Conservation (phyloP, 192 early-diverging fungal species). For the Podila horticola region DNA sequence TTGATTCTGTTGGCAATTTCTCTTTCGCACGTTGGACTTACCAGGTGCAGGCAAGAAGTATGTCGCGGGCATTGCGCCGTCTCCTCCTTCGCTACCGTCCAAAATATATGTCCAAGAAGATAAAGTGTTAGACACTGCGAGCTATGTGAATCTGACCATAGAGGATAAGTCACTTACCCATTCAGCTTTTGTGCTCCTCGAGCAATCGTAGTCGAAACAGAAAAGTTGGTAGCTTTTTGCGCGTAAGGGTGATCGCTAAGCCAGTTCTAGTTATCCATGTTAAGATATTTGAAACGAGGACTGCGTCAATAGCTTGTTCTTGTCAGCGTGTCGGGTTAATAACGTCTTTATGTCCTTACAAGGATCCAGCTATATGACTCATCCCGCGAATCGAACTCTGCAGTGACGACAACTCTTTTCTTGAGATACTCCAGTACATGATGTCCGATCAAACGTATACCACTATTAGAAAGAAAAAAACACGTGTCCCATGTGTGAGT, state of each 20-base stretch:
- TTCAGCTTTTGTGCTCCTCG: slow-evolving; percentile 55
- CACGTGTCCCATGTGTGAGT: neutral
- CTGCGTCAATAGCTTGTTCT: no score
- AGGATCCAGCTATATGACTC: slow-evolving; percentile 62
- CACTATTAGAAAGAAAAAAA: slow-evolving; percentile 23
- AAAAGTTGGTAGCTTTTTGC: slow-evolving; percentile 56
- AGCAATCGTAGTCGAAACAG: slow-evolving; percentile 61
- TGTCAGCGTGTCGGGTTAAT: no score
- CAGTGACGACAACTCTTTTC: slow-evolving; percentile 55
- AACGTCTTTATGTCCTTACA: slow-evolving; percentile 2
- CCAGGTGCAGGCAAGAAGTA: slow-evolving; percentile 72
- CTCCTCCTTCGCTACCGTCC: slow-evolving; percentile 25
- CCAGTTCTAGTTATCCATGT: slow-evolving; percentile 57
- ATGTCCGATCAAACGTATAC: slow-evolving; percentile 46
- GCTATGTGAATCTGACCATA: no score
- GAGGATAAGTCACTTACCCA: slow-evolving; percentile 23
- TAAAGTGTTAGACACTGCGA: no score
- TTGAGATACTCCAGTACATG: slow-evolving; percentile 59
- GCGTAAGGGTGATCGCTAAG: slow-evolving; percentile 63
- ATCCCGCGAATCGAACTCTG: slow-evolving; percentile 65
- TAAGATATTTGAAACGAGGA: neutral
- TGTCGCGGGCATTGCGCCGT: slow-evolving; percentile 37
- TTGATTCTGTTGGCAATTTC: no score
- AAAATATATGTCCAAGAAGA: neutral
- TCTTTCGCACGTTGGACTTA: no score